Evolutionary conservation across 1,139 yeast genomes (phyloP).

Genomic region (Groenewaldozyma auringiensis): DNA sequence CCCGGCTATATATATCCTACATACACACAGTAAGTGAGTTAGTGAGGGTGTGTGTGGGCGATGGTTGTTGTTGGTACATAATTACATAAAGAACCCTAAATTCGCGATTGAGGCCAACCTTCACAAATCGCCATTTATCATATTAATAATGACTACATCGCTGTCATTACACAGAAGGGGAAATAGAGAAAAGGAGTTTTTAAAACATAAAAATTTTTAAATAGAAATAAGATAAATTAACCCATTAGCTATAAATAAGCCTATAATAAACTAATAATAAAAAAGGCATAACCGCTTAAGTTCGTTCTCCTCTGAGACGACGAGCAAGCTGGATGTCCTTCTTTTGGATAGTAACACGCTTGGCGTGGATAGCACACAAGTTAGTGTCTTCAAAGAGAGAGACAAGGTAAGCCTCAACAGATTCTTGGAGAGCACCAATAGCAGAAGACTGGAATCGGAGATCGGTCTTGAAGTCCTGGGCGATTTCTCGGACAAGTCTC

Average conservation of each 20-base stretch:
- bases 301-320: conserved; percentile 88
- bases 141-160: too few species aligned
- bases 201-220: too few species aligned
- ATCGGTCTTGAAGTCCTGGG: conserved; percentile 97
- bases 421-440: conserved; percentile 97
- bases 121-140: too few species aligned
- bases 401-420: conserved; percentile 94
- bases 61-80: too few species aligned
- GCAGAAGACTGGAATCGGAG: conserved; percentile 98
- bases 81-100: too few species aligned
- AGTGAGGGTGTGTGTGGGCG: too few species aligned
- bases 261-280: background rate
- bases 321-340: conserved; percentile 98
- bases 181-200: too few species aligned
- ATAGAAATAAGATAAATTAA: conserved; percentile 1
- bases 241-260: background rate
- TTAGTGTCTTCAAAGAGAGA: conserved; percentile 93
- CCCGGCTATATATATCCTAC: too few species aligned
- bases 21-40: too few species aligned
- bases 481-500: conserved; percentile 96
- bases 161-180: too few species aligned
- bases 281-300: conserved; percentile 12
- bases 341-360: conserved; percentile 99
- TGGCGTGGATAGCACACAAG: conserved; percentile 98
- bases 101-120: too few species aligned